phyloP scores from a whole-genome alignment of 805 yeast genomes.

The Isabelozyma gotoi region DNA sequence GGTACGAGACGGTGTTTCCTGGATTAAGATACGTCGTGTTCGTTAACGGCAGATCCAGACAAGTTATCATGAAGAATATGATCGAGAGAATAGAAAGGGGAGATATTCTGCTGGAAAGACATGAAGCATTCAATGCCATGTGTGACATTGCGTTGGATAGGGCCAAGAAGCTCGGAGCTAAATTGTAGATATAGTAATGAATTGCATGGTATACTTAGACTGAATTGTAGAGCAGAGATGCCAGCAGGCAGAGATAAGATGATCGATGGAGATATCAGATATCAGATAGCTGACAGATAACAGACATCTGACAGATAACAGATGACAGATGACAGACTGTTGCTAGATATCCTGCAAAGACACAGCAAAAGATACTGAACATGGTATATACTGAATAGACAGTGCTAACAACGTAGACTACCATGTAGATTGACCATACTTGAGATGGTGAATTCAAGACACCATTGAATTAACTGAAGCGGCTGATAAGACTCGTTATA shows the following conservation, averaged over 20 bases:
- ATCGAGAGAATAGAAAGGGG: slow-evolving; percentile 52
- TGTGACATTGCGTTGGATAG: slow-evolving; percentile 88
- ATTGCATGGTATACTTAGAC: too few relatives aligned
- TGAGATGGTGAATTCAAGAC: too few relatives aligned
- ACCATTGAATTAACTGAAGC: too few relatives aligned
- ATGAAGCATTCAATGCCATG: slow-evolving; percentile 80
- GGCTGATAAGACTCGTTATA: too few relatives aligned
- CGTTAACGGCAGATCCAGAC: slow-evolving; percentile 78
- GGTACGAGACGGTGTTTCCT: slow-evolving; percentile 61
- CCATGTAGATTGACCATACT: too few relatives aligned
- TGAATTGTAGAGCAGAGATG: neutral
- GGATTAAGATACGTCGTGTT: slow-evolving; percentile 84
- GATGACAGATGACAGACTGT: slow-evolving; percentile 4
- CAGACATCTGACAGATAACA: neutral
- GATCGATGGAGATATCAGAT: too few relatives aligned
- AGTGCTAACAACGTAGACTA: too few relatives aligned
- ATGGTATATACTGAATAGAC: too few relatives aligned
- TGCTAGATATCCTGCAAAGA: too few relatives aligned
- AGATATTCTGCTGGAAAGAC: slow-evolving; percentile 55
- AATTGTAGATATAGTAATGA: slow-evolving; percentile 20
- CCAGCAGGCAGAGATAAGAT: neutral
- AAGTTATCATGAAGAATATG: slow-evolving; percentile 65
- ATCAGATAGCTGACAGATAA: neutral
- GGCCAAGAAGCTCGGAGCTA: slow-evolving; percentile 50
- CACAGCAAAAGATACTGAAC: too few relatives aligned